phyloP scores from a whole-genome alignment of 345 rosid genomes.

The Eucalyptus shirleyi region DNA sequence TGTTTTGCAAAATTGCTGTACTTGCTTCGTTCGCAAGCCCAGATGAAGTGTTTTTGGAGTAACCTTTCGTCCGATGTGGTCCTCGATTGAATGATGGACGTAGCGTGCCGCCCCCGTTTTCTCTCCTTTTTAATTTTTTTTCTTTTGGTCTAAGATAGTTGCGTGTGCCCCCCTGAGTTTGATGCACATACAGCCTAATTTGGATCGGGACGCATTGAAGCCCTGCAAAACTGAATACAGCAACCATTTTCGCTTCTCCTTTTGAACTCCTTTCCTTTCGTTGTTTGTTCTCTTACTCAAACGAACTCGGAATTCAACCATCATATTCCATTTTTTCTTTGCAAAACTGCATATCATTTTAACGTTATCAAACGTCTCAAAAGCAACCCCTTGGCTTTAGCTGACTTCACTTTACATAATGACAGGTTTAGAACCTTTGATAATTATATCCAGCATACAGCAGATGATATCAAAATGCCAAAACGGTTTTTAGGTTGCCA shows the following conservation, averaged over 20 bases:
- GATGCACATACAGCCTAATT: too few relatives aligned
- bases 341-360: background rate
- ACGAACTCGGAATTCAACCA: background rate
- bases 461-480: background rate
- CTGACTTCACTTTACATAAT: background rate
- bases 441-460: background rate
- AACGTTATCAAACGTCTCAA: background rate
- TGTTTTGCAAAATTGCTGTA: too few relatives aligned
- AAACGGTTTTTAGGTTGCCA: background rate
- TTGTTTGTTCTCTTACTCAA: background rate
- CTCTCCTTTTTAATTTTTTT: too few relatives aligned
- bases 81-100: too few relatives aligned
- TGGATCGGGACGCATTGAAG: background rate
- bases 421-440: background rate
- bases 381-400: background rate
- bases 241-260: background rate
- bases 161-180: too few relatives aligned
- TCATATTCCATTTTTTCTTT: background rate
- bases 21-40: too few relatives aligned
- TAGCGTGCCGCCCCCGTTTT: too few relatives aligned
- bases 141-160: too few relatives aligned
- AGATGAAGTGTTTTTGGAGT: too few relatives aligned
- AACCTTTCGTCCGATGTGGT: too few relatives aligned
- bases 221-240: background rate
- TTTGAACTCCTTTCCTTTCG: background rate